Evolutionary conservation across 2,329 filamentous ascomycete species (phyloP), one percentile per base, ranked within the genome.

Genomic region (Mycosphaerelloides madeirae): DNA sequence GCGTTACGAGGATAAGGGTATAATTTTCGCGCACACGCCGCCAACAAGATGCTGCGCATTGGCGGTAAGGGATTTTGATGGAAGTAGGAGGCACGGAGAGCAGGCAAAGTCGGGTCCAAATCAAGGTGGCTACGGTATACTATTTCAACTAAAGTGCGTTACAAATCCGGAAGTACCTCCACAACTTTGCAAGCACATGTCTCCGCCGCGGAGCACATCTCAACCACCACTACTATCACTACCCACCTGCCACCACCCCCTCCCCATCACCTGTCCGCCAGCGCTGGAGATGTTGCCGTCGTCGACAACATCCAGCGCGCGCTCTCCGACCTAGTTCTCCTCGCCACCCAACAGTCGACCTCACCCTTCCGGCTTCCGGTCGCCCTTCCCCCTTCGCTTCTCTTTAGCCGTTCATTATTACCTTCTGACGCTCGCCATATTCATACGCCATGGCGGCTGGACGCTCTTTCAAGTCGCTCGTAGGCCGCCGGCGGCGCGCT

Each of bases 401-500:
- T 38, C 36, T 35, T 38, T 29, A 28, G 47, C 47, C 43, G 34
- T 29, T 46, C 43, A 31, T 43, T 44, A 34, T 25, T 41, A 25
- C 9, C 22, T 9, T n/a, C 20, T 25, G 18, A 32, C 13, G 34
- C 29, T 29, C 36, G 40, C 33, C 55, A 34, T 35, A 29, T 41
- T 44, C 37, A 29, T 31, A 40, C 31, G 66, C 52, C 41, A 79
- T 78, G 75, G 71, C 70, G 62, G 65, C 70, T 43, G 65, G 76
- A 60, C 77, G 79, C 25, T 55, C 59, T 62, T 78, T 80, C 66
- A 82, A 77, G 69, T 83, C 81, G 68, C 66, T 80, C 58, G 77
- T 84, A 65, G 80, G 80, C 63, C 79, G 79, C 57, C 79, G 83
- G 60, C 80, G 83, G 64, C 79, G 82, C 57, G 75, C 81, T 54